A percentile compares a stretch with the other conserved stretches of the same genome.
Conservation (phyloP, 1,284 basidiomycete species). For the Ustilago lituana region DNA sequence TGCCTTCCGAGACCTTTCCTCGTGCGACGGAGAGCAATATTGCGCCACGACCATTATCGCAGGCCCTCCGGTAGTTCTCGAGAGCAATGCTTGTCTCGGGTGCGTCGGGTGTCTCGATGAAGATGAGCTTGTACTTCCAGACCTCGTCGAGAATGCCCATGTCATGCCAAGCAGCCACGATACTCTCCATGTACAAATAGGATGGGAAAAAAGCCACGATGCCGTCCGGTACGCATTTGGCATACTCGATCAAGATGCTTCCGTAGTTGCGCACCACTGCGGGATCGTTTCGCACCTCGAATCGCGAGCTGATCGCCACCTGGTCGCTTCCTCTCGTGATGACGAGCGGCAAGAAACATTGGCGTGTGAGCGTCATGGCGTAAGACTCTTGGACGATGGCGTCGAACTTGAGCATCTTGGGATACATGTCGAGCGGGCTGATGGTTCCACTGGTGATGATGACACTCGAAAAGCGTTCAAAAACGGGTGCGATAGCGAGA, state of each 20-base stretch:
- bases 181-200: constrained; percentile 99
- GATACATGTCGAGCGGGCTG: constrained; percentile 99
- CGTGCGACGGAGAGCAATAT: constrained; percentile 95
- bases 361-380: constrained; percentile 95
- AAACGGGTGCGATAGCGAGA: constrained; percentile 95
- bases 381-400: constrained; percentile 97
- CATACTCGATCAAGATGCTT: constrained; percentile 96
- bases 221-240: constrained; percentile 97
- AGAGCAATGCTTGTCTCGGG: constrained; percentile 98
- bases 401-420: constrained; percentile 98
- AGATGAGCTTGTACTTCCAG: constrained; percentile 99
- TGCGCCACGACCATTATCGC: constrained; percentile 97
- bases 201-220: constrained; percentile 99
- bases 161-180: constrained; percentile 99
- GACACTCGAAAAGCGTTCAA: constrained; percentile 97
- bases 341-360: constrained; percentile 96
- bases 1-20: constrained; percentile 99
- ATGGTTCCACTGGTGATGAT: constrained; percentile 99
- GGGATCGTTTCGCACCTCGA: constrained; percentile 98
- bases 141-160: constrained; percentile 99
- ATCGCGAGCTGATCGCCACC: constrained; percentile 97
- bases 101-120: constrained; percentile 98
- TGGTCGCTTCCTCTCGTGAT: constrained; percentile 98
- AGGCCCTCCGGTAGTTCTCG: constrained; percentile 96
- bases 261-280: constrained; percentile 99